Conservation (phyloP, 192 early-diverging fungal species). For the Physocladia obscura region DNA sequence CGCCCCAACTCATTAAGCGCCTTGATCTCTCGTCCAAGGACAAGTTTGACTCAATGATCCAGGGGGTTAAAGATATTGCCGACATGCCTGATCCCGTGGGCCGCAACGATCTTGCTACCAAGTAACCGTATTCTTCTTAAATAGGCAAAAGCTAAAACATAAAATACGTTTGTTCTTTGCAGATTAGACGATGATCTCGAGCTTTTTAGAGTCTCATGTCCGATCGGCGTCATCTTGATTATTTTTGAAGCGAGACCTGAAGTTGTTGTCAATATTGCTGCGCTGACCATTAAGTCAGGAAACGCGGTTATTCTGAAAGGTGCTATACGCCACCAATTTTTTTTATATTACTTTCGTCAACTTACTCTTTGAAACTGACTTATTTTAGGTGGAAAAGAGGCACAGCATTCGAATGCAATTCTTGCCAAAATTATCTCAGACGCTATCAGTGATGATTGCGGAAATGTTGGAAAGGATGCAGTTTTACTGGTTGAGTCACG, state of each 20-base stretch:
- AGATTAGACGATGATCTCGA: conserved; percentile 81
- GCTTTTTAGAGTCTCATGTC: conserved; percentile 86
- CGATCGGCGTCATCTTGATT: conserved; percentile 92
- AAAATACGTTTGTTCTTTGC: too few relatives aligned
- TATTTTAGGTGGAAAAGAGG: conserved; percentile 79
- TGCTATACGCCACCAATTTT: conserved; percentile 51
- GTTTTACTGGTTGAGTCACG: conserved; percentile 89
- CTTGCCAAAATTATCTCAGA: conserved; percentile 76
- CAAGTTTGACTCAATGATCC: conserved; percentile 83
- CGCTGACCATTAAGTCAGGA: conserved; percentile 91
- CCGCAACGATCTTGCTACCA: conserved; percentile 7
- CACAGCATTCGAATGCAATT: conserved; percentile 72
- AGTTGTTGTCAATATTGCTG: conserved; percentile 96
- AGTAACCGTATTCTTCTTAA: background rate
- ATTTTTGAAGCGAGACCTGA: conserved; percentile 99
- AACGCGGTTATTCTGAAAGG: conserved; percentile 99
- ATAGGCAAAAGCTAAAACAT: too few relatives aligned
- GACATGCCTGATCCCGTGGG: conserved; percentile 81
- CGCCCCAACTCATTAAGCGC: conserved; percentile 77
- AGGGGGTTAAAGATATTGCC: conserved; percentile 88
- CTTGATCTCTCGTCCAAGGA: conserved; percentile 78
- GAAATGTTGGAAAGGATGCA: conserved; percentile 37
- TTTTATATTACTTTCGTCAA: conserved; percentile 45
- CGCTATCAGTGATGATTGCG: conserved; percentile 53
- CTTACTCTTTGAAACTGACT: conserved; percentile 60